Base-by-base conservation (phyloP, 2,329 filamentous ascomycete species). In the Pseudogymnoascus sp. region DNA sequence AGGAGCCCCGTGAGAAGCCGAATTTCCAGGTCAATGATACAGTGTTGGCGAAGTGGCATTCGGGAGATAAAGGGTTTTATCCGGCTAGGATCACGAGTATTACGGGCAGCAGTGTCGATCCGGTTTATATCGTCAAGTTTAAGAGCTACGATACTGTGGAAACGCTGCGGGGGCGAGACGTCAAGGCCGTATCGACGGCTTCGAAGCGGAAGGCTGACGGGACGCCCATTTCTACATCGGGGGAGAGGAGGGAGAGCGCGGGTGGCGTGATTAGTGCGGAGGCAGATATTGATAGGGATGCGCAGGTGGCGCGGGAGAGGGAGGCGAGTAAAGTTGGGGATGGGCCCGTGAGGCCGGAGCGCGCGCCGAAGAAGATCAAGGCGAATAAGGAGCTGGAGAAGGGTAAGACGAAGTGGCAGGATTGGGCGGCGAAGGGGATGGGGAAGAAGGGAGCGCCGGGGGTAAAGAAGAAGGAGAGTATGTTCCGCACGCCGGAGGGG, bases 121-220 rank as follows among this genome's bases (percentile, higher is more conserved):
- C 93, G 37, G 90, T 97, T 67, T 99, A 97, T 75, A 89, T 91
- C 59, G 93, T 99, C 75, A 95, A 90, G 70, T 99, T 97, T 81
- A 93, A 96, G 77, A 90, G 86, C 71, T 97, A 97, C 77, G 85
- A 88, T 67, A 91, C 84, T 21, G 91, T 88, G 53, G 92, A 96
- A 76, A 95, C 90, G 35, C 77, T 96, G 65, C 85, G 87, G 65
- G 86, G 89, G 66, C 88, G 89, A 75, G 92, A 97, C 72, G 90
- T 97, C 68, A 87, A 90, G 70, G 90, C 92, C 61, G 78, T 95
- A 37, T 84, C 85, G 61, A 87, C 84, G 76, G 82, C 85, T 71
- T 82, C 83, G 68, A 93, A 96, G 80, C 86, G 91, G 73, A 96
- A 97, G 78, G 89, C 91, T 75, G 93, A 97, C 77, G 86, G 84